Base-by-base conservation (phyloP, 2,329 filamentous ascomycete genomes). In the Zasmidium angulare region DNA sequence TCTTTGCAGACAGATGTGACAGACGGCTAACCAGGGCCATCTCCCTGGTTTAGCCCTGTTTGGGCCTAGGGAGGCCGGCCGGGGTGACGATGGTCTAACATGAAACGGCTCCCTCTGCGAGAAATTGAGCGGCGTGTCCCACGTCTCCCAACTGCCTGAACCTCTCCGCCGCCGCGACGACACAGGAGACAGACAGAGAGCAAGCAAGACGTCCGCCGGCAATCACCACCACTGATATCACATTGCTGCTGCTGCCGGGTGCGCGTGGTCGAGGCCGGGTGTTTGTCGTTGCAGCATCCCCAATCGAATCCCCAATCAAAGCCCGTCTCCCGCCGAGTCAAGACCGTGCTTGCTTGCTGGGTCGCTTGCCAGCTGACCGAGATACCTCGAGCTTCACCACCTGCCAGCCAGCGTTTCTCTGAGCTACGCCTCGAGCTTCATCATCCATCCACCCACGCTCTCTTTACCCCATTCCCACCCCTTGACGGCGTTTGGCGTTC, bases 401-500 rank as follows among this genome's bases (percentile, higher is more conserved):
- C n/a, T 22, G n/a, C n/a, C n/a, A n/a, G n/a, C n/a, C n/a, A n/a
- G n/a, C n/a, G n/a, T n/a, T n/a, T n/a, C n/a, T n/a, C n/a, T n/a
- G n/a, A n/a, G n/a, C n/a, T n/a, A 23, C 53, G 55, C 59, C 40
- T 21, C 31, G 21, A 20, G 23, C 57, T 29, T 17, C 36, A 17
- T 48, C 61, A 24, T 22, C 54, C 3, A 29, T 22, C 48, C 53
- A 26, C 58, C 61, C 57, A 57, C 59, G 9, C 50, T 48, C 56
- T 47, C 61, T 66, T 56, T 55, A 47, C 56, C 46, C 26, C 26
- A 4, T 6, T 43, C 36, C n/a, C 36, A 43, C 7, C 36, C 9
- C n/a, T 17, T 43, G 6, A 43, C 36, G 65, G 65, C 61, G 65
- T 67, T 64, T 56, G 65, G 65, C 58, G 63, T 63, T 63, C 26